Percentiles rank a stretch among this genome's conserved stretches.
These are phyloP conservation scores for Colletotrichum navitas DNA, from an alignment of 2,329 filamentous ascomycete genomes.

Conservation along the genomic window DNA sequence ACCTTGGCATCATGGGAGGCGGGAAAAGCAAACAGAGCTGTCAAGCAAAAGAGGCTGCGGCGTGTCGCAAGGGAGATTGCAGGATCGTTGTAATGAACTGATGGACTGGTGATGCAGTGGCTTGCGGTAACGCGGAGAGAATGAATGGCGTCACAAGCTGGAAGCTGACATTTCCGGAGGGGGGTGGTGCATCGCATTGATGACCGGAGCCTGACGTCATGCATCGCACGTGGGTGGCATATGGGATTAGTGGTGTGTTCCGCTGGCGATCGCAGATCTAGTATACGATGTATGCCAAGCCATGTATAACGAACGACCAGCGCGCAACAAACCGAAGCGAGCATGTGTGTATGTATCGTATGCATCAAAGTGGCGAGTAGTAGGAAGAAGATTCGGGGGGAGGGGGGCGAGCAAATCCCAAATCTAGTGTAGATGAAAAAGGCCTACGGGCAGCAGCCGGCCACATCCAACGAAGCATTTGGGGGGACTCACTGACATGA, in stretches of 20 bases:
- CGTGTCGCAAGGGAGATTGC: slow-evolving; percentile 16
- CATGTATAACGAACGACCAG: slow-evolving; percentile 5
- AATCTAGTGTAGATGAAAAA: neutral
- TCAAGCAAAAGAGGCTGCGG: neutral
- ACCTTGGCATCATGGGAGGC: neutral
- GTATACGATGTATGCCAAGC: neutral
- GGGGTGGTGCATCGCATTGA: slow-evolving; percentile 27
- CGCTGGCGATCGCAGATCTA: slow-evolving; percentile 25
- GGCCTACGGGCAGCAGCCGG: neutral
- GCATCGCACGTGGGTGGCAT: slow-evolving; percentile 23
- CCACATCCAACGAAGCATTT: neutral
- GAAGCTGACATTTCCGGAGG: slow-evolving; percentile 10
- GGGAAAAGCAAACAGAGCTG: slow-evolving; percentile 3
- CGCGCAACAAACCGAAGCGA: neutral
- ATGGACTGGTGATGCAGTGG: slow-evolving; percentile 39
- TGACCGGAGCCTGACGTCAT: slow-evolving; percentile 38
- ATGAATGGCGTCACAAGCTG: slow-evolving; percentile 37
- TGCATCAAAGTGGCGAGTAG: neutral
- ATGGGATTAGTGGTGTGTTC: slow-evolving; percentile 4
- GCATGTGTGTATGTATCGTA: neutral
- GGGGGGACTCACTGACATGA: slow-evolving; percentile 7
- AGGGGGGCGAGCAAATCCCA: neutral
- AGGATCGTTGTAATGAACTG: neutral
- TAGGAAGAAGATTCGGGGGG: neutral
- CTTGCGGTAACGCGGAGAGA: slow-evolving; percentile 22